Conservation (phyloP, 2,329 filamentous ascomycete species). For the Venturia asperata region DNA sequence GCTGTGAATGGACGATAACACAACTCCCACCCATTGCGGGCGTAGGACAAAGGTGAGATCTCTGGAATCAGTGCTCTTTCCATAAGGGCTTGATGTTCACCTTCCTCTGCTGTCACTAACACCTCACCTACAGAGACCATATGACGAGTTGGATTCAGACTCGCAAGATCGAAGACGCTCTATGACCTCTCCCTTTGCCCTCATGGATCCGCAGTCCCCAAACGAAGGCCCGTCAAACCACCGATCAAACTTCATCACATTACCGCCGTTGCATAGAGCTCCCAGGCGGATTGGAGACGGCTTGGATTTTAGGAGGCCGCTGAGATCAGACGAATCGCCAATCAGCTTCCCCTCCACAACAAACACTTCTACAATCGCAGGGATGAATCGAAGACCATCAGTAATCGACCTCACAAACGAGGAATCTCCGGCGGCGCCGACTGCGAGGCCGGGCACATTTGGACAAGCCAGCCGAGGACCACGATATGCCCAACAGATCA, state of each 20-base stretch:
- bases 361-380: neutral
- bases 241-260: conserved; percentile 26
- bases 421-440: neutral
- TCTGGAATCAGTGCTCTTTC: neutral
- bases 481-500: conserved; percentile 36
- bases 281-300: conserved; percentile 46
- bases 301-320: conserved; percentile 47
- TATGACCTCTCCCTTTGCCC: conserved; percentile 14
- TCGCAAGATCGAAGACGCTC: conserved; percentile 19
- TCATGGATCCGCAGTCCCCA: conserved; percentile 17
- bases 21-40: neutral
- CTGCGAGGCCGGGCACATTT: conserved; percentile 22
- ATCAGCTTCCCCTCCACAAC: conserved; percentile 14
- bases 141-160: conserved; percentile 29
- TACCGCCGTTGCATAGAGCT: conserved; percentile 22
- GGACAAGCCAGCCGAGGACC: conserved; percentile 23
- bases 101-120: neutral
- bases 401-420: conserved; percentile 3
- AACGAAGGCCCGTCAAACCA: conserved; percentile 27
- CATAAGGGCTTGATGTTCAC: neutral
- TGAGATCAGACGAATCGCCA: conserved; percentile 28
- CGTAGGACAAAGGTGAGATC: conserved; percentile 2
- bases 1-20: neutral
- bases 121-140: conserved; percentile 28
- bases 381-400: neutral